A percentile compares a stretch with the other conserved stretches of the same genome.
Conservation (phyloP, 225 moss, liverwort and hornwort genomes). For the Lunularia cruciata region DNA sequence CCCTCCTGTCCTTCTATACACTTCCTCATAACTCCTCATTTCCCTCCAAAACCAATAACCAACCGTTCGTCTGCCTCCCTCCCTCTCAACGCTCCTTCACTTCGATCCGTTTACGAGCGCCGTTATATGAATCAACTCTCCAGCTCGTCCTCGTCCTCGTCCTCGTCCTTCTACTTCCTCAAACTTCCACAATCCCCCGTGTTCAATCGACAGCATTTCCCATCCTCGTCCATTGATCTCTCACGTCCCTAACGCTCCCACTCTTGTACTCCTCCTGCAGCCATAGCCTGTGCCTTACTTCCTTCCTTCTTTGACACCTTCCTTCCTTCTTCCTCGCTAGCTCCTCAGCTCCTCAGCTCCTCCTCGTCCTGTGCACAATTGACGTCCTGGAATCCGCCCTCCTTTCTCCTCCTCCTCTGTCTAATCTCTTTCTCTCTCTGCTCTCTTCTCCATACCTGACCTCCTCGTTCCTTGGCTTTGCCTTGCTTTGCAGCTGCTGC, state of each 20-base stretch:
- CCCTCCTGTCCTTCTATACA: conserved; percentile 5
- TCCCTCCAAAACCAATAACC: no score
- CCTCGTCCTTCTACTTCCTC: no score
- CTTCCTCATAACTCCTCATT: neutral
- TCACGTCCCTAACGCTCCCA: conserved; percentile 9
- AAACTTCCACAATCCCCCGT: neutral
- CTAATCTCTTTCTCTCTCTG: neutral
- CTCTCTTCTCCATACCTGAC: neutral
- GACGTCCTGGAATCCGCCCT: neutral
- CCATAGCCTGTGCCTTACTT: neutral
- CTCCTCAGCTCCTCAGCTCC: neutral
- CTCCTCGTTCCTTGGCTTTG: neutral
- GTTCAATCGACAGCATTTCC: conserved; percentile 1
- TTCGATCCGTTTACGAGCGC: neutral
- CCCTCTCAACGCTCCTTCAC: neutral
- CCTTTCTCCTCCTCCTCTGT: neutral
- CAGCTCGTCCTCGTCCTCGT: neutral
- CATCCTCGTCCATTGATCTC: no score
- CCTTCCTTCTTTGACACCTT: neutral
- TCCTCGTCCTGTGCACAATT: neutral
- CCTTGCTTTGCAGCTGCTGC: neutral
- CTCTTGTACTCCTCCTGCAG: neutral
- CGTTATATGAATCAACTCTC: no score
- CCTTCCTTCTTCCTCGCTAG: neutral
- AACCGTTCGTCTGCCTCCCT: neutral